phyloP scores from a whole-genome alignment of 2,329 filamentous ascomycete species.

The Tolypocladium inflatum region DNA sequence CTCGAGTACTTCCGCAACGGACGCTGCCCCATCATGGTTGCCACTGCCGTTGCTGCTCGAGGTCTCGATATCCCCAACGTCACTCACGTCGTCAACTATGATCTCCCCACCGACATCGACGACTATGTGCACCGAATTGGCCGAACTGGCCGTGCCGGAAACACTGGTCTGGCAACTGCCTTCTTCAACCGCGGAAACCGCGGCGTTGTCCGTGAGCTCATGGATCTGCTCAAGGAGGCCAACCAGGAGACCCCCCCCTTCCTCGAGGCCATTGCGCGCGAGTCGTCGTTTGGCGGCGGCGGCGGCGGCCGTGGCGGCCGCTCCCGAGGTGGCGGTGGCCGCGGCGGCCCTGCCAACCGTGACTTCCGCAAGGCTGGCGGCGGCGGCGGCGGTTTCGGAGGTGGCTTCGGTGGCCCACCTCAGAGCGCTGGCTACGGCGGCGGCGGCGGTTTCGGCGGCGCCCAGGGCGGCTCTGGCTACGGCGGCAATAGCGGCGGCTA shows the following conservation, averaged over 20 bases:
- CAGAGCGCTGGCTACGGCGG: constrained; percentile 29
- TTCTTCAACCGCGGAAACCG: constrained; percentile 99
- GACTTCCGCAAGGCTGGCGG: constrained; percentile 78
- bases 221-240: constrained; percentile 97
- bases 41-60: constrained; percentile 88
- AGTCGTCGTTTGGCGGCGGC: constrained; percentile 78
- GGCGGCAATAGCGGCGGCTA: constrained; percentile 29
- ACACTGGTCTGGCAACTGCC: constrained; percentile 94
- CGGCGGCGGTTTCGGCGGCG: constrained; percentile 24
- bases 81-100: constrained; percentile 97
- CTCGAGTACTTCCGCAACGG: constrained; percentile 95
- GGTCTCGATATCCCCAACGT: constrained; percentile 94
- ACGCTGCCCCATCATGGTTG: constrained; percentile 91
- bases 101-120: constrained; percentile 96
- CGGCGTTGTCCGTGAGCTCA: constrained; percentile 89
- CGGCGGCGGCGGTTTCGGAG: constrained; percentile 31
- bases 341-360: constrained; percentile 66
- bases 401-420: constrained; percentile 17
- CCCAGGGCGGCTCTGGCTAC: constrained; percentile 26
- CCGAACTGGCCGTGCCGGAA: constrained; percentile 98
- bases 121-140: constrained; percentile 99
- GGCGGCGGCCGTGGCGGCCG: constrained; percentile 56
- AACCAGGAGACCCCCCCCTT: constrained; percentile 94
- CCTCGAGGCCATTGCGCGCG: constrained; percentile 94
- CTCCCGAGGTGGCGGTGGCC: constrained; percentile 44